A percentile compares a stretch with the other conserved stretches of the same genome.
Conservation (phyloP, 257 asterid genomes). For the Pogostemon cablin region DNA sequence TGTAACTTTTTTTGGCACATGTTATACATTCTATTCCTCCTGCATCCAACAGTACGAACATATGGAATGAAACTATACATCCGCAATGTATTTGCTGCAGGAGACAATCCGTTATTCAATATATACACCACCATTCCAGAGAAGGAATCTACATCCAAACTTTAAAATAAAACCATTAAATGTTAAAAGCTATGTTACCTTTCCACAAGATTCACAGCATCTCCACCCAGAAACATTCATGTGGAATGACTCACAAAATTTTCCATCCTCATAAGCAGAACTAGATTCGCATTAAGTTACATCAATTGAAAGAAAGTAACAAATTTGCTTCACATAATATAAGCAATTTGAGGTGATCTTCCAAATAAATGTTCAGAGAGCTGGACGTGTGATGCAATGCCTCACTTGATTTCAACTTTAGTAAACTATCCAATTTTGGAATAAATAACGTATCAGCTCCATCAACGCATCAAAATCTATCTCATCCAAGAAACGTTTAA, state of each 20-base stretch:
- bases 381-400: slow-evolving; percentile 15
- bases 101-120: slow-evolving; percentile 33
- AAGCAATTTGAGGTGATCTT: slow-evolving; percentile 27
- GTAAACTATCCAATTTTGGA: slow-evolving; percentile 20
- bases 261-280: slow-evolving; percentile 86
- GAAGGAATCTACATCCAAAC: slow-evolving; percentile 1
- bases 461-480: slow-evolving; percentile 26
- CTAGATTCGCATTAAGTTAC: slow-evolving; percentile 45
- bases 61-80: slow-evolving; percentile 96
- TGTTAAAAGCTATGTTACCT: slow-evolving; percentile 53
- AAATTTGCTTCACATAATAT: slow-evolving; percentile 4
- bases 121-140: slow-evolving; percentile 23
- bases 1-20: slow-evolving; percentile 88
- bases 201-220: slow-evolving; percentile 97
- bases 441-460: slow-evolving; percentile 24
- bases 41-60: slow-evolving; percentile 96
- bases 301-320: slow-evolving; percentile 29
- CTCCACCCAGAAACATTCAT: slow-evolving; percentile 95
- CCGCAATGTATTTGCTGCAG: slow-evolving; percentile 99
- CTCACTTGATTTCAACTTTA: slow-evolving; percentile 26
- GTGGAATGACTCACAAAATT: slow-evolving; percentile 92
- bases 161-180: slow-evolving; percentile 15
- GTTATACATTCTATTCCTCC: slow-evolving; percentile 98
- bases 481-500: slow-evolving; percentile 15
- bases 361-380: slow-evolving; percentile 29